Evolutionary conservation across 805 yeast genomes (phyloP).

Genomic region (Schizosaccharomyces pombe): DNA sequence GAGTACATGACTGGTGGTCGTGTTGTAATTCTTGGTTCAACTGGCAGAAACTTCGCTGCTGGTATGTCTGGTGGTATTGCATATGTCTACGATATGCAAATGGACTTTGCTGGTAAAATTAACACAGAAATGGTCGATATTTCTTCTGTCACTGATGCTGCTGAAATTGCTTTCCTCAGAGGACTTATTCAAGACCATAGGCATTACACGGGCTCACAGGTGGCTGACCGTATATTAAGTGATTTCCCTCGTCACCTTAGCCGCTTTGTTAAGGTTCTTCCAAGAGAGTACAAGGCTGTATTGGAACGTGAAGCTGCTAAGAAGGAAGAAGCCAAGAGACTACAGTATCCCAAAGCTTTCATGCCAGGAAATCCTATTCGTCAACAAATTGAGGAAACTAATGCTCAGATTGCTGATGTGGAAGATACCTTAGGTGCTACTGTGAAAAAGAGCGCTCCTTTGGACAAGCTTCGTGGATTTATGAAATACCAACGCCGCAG

Average conservation of each 20-base stretch:
- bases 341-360: constrained; percentile 13
- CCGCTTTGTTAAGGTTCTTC: constrained; percentile 65
- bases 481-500: constrained; percentile 78
- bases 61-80: constrained; percentile 99
- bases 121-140: constrained; percentile 67
- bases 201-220: constrained; percentile 67
- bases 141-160: constrained; percentile 52
- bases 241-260: constrained; percentile 78
- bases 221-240: constrained; percentile 59
- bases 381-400: constrained; percentile 17
- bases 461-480: constrained; percentile 74
- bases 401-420: constrained; percentile 61
- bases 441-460: constrained; percentile 33
- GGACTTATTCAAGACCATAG: constrained; percentile 86
- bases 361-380: constrained; percentile 1
- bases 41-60: constrained; percentile 85
- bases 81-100: constrained; percentile 84
- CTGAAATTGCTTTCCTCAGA: constrained; percentile 81
- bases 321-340: constrained; percentile 38
- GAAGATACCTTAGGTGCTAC: constrained; percentile 66
- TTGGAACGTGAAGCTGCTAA: constrained; percentile 51
- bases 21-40: constrained; percentile 71
- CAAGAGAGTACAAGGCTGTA: constrained; percentile 74
- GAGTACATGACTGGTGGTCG: constrained; percentile 99
- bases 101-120: constrained; percentile 51